phyloP scores from a whole-genome alignment of 208 protist genomes.

The Trypanosoma congolense region DNA sequence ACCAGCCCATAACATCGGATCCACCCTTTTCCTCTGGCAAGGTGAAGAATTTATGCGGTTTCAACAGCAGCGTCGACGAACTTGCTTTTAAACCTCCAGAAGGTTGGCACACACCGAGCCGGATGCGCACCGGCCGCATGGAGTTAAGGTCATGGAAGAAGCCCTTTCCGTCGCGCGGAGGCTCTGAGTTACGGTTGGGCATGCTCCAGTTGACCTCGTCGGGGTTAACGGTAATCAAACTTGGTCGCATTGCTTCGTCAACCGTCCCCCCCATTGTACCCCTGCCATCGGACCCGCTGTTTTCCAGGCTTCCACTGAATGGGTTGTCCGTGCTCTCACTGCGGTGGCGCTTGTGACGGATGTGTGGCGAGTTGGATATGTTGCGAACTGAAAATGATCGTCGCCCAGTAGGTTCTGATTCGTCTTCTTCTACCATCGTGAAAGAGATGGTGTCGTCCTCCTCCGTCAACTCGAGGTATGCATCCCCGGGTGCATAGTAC shows the following conservation, averaged over 20 bases:
- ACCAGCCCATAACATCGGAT: conserved; percentile 49
- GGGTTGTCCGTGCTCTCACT: neutral
- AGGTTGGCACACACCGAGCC: conserved; percentile 50
- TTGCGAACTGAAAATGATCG: too few relatives aligned
- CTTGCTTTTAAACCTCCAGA: conserved; percentile 9
- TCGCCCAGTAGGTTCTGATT: too few relatives aligned
- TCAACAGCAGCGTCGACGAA: conserved; percentile 13
- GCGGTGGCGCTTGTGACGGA: neutral
- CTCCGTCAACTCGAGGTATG: too few relatives aligned
- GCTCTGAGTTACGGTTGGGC: conserved; percentile 6
- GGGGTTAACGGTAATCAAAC: neutral
- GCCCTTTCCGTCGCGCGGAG: neutral
- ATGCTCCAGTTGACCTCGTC: neutral
- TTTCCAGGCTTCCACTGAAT: too few relatives aligned
- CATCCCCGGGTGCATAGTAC: too few relatives aligned
- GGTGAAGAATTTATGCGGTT: conserved; percentile 26
- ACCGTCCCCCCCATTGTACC: too few relatives aligned
- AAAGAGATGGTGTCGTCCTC: too few relatives aligned
- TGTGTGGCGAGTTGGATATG: neutral
- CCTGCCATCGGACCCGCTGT: too few relatives aligned
- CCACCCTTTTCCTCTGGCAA: conserved; percentile 23
- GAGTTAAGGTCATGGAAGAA: conserved; percentile 39
- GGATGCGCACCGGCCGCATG: conserved; percentile 32
- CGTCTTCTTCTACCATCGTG: too few relatives aligned
- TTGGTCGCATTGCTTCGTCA: neutral